Evolutionary conservation across 2,329 filamentous ascomycete species (phyloP), one percentile per base, ranked within the genome.

Genomic region (Camillea tinctor): DNA sequence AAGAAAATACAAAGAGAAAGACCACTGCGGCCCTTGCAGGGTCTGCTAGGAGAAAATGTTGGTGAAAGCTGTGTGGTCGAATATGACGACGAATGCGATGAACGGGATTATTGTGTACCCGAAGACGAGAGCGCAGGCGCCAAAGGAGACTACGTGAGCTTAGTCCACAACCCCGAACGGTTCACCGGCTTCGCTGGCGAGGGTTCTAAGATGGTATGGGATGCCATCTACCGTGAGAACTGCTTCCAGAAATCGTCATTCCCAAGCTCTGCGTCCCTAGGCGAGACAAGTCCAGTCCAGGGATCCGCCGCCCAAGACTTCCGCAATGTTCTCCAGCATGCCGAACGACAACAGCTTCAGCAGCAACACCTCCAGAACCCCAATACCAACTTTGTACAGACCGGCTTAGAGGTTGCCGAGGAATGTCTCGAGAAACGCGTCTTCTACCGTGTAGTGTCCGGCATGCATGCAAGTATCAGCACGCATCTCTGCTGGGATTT

Each of bases 351-450:
- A 67, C 82, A 87, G 56, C 80, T 84, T 62, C 81, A 90, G 50
- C 82, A 87, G 69, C 81, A 88, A 58, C 82, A 85, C 56, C 82
- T 85, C 56, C 79, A 75, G 56, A 74, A 79, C 49, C 81, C 84
- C 24, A 81, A 85, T 60, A 81, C 81, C 2, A 82, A 83, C 0
- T 86, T 88, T 54, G 82, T 87, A 54, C 84, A 84, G 68, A 86
- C 85, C 7, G 84, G 85, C 0, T 80, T 94, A 54, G 91, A 95
- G 66, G 82, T 88, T 53, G 93, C 97, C 67, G 93, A 97, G 68
- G 91, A 97, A 72, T 99, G 95, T 71, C 79, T 99, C 22, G 95
- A 99, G 80, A 98, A 99, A 83, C 90, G 95, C n/a, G 95, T 98
- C 44, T 99, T 99, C 75, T 95, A 98, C 77, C 86, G 93, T 6